Base-by-base conservation (phyloP, 2,329 filamentous ascomycete species). In the Aspergillus tubingensis region DNA sequence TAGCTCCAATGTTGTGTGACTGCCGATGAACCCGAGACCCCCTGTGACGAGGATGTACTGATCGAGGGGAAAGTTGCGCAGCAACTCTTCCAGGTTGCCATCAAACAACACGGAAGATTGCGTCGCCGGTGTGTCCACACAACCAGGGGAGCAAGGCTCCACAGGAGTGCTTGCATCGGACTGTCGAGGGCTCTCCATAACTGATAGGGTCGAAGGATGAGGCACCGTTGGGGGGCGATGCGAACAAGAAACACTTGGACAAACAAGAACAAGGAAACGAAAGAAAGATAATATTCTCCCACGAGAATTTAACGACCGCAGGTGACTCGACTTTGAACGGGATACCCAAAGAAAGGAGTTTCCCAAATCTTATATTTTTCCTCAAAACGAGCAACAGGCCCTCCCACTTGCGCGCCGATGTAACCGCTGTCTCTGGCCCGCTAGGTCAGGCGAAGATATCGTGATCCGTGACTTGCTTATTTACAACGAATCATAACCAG, bases 31-130 rank as follows among this genome's bases (percentile, higher is more conserved):
- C 5, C 77, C 77, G 17, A 79, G 67, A 2, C 76, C 77, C 17
- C 77, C 76, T 21, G 76, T 79, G 53, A 79, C 74, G 6, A 79
- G 72, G 54, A 79, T 81, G 65, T 81, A 80, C 36, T 75, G 71
- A 52, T 79, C 72, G 19, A 70, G 63, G 36, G 73, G 73, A 43
- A 73, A 68, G 62, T 77, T 74, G 57, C 74, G 74, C 51, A 81
- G 68, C 60, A 80, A 70, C 55, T 80, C 77, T 21, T 77, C 75
- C 5, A 76, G 65, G 47, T 78, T 71, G 65, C 79, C 76, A 57
- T 81, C 79, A 64, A 81, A 82, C 49, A 82, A 68, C 27, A 79
- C 70, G 25, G 78, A 81, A 43, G 70, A 73, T 57, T 80, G 74
- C 32, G 80, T 82, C 53, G 72, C 76, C 23, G 80, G 81, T n/a